phyloP scores from a whole-genome alignment of 352 stramenopile species.

The Phytophthora cajani region DNA sequence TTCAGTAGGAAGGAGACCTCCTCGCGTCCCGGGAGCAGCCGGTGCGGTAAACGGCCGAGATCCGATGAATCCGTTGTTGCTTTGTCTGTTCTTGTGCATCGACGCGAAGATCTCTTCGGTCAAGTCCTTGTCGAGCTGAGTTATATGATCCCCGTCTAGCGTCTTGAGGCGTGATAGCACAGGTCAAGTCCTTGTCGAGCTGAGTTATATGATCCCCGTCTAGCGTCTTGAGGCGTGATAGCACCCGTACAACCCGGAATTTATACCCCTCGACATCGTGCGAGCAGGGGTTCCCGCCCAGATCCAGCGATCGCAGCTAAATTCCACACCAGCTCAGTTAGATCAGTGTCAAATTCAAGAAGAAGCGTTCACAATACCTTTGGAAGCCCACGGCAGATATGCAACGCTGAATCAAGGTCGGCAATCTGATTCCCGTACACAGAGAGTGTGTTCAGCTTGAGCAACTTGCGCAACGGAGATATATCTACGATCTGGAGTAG shows the following conservation, averaged over 20 bases:
- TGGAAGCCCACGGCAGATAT: constrained; percentile 56
- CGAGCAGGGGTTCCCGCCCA: constrained; percentile 80
- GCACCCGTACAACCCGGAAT: constrained; percentile 64
- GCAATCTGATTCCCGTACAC: constrained; percentile 64
- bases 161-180: constrained; percentile 72
- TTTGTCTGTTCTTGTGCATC: constrained; percentile 10
- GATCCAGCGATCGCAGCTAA: constrained; percentile 71
- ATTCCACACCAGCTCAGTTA: not conserved
- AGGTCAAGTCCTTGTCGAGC: constrained; percentile 74
- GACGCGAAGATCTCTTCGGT: constrained; percentile 62
- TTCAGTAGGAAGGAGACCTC: not conserved
- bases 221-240: constrained; percentile 72
- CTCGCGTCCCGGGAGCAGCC: constrained; percentile 15
- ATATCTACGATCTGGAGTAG: constrained; percentile 53
- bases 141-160: constrained; percentile 78
- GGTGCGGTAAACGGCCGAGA: constrained; percentile 51
- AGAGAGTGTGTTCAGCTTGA: constrained; percentile 64
- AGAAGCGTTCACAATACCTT: constrained; percentile 38
- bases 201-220: constrained; percentile 78
- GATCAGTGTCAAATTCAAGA: not conserved
- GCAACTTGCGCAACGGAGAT: constrained; percentile 46
- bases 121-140: constrained; percentile 76
- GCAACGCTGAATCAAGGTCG: constrained; percentile 53
- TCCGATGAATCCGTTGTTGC: constrained; percentile 28
- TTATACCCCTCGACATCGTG: constrained; percentile 72